Base-by-base conservation (phyloP, 2,329 filamentous ascomycete genomes). In the Fusarium floridanum region DNA sequence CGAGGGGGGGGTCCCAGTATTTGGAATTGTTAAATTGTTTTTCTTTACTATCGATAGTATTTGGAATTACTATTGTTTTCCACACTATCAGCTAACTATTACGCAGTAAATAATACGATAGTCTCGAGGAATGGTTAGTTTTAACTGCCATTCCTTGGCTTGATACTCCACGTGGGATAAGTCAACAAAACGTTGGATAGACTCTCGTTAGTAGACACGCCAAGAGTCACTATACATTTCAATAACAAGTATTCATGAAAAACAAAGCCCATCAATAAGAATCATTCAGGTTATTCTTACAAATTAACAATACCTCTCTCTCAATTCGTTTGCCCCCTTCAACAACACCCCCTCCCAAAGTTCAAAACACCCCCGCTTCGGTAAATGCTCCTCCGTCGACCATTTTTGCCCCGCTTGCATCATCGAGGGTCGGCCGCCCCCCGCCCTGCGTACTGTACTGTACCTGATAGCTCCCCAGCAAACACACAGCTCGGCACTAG, bases 351-450 rank as follows among this genome's bases (percentile, higher is more conserved):
- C 22, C 22, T 39, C 36, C 34, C 55, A 5, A 36, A 17, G 10
- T 11, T n/a, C 32, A 34, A 34, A 53, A n/a, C 45, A 53, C 62
- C 72, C 72, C 73, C 72, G 72, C 68, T 69, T 74, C 72, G 61
- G 72, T 32, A 75, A 75, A 65, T 72, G 48, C 59, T 65, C 71
- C 59, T 65, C 71, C 73, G 48, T 68, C 72, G 70, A 32, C 32
- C 50, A 7, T 27, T 27, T 27, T 24, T 72, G 71, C 65, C 72
- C 72, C 72, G 62, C 72, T 66, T 64, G 41, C 64, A 67, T 67
- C 60, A 50, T 64, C 60, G 43, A 17, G 32, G 32, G 43, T 17
- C 43, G 43, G 53, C 62, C 27, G 43, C 32, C 32, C 16, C 48
- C 29, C 29, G 10, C 32, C 27, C 32, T 11, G 32, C 32, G 32